Base-by-base conservation (phyloP, 1,139 yeast species). In the Lodderomyces metapsilosis region DNA sequence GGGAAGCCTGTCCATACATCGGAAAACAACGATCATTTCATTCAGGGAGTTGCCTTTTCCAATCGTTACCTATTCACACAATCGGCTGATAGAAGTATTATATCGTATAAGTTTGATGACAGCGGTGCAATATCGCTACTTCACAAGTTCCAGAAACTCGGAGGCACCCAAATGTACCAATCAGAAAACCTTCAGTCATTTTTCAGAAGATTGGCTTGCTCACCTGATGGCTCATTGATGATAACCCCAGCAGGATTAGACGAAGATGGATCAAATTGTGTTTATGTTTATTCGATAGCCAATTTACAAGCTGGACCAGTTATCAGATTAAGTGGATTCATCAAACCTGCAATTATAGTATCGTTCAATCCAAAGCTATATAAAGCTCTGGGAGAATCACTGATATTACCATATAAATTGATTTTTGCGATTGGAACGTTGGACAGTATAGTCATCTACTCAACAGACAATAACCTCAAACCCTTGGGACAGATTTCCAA, bases 391-490 rank as follows among this genome's bases (percentile, higher is more conserved):
- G 58, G 71, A 41, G 53, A 76, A 15, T 23, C 16, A 5, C 9
- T 23, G 21, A 33, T 37, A 12, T 63, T 88, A 33, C 84, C 87
- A 0, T 89, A 92, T 56, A 76, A 88, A 45, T 78, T 92, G 79
- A 65, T 91, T 0, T 91, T 87, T 66, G 98, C 98, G 0, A 84
- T 94, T 22, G 98, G 97, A 0, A 91, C 97, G 0, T 89, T 88
- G 44, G 96, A 88, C 55, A 76, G 92, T n/a, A 83, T 92, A 9
- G 58, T 85, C 10, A 66, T 94, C 2, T 94, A 88, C 61, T 95
- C 88, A 50, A 91, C 98, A 0, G 85, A 80, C 48, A 71, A 73
- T 31, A 28, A 39, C 21, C 56, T 72, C 24, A 62, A 72, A 44
- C 95, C 98, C 1, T 56, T 92, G 31, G 94, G 92, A 6, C 67